Conservation (phyloP, 2,329 filamentous ascomycete genomes). For the Zasmidium cellare region DNA sequence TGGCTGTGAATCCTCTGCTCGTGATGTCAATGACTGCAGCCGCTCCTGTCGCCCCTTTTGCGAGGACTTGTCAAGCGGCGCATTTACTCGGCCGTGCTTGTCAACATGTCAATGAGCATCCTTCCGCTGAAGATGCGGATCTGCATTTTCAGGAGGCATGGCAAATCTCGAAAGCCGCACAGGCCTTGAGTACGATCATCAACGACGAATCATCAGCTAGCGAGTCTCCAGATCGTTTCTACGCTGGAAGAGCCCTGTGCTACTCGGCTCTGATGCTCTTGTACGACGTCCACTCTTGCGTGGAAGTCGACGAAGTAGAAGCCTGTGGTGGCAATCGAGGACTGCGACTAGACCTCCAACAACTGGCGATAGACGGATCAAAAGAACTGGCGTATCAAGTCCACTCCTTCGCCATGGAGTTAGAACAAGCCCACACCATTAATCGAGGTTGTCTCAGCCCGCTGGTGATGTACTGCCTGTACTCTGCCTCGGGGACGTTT, state of each 20-base stretch:
- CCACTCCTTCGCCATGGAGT: neutral
- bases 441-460: neutral
- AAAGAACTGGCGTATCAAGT: neutral
- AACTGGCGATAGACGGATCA: constrained; percentile 20
- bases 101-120: constrained; percentile 20
- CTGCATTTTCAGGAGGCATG: constrained; percentile 23
- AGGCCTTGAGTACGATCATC: constrained; percentile 14
- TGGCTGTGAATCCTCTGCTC: constrained; percentile 19
- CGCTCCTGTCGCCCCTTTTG: constrained; percentile 20
- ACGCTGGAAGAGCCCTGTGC: constrained; percentile 16
- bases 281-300: constrained; percentile 24
- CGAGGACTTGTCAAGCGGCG: constrained; percentile 22
- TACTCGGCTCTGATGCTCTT: constrained; percentile 17
- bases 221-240: constrained; percentile 12
- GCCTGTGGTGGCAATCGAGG: constrained; percentile 14
- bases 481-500: neutral
- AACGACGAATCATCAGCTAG: constrained; percentile 5
- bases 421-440: neutral
- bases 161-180: constrained; percentile 15
- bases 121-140: constrained; percentile 14
- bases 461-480: neutral
- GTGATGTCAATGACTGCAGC: constrained; percentile 23
- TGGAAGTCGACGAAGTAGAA: constrained; percentile 19
- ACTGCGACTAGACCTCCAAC: constrained; percentile 20
- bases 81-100: constrained; percentile 22